Base-by-base conservation (phyloP, 2,329 filamentous ascomycete genomes). In the Scedosporium dehoogii region DNA sequence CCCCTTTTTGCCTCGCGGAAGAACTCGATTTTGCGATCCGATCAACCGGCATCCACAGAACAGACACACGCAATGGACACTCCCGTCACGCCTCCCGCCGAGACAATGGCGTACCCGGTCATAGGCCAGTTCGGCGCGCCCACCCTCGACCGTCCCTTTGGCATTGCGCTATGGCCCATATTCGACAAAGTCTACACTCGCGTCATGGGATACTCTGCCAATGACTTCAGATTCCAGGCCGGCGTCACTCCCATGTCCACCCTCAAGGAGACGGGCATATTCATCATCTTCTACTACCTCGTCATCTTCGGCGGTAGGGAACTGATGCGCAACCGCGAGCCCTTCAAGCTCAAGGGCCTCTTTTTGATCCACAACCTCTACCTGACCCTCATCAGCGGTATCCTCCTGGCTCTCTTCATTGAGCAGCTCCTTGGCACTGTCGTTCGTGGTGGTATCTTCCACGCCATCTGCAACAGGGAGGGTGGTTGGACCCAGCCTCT, bases 321-420 rank as follows among this genome's bases (percentile, higher is more conserved):
- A 77, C 74, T 92, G 70, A 97, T 99, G 94, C 90, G 91, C 78
- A 88, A 89, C 71, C 85, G 91, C 66, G 82, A 88, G 73, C 83
- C 93, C 23, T 88, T 94, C 79, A 90, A 96, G 83, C 85, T 97
- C 72, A 94, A 91, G 81, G 80, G 51, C 16, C 80, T 94, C 64
- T 97, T 97, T 83, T 90, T 96, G 79, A 84, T 97, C 73, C 93
- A 99, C 85, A 99, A 99, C 83, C 88, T 97, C 71, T 87, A 92
- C 79, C 81, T 99, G 72, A 97, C 93, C 58, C 79, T 85, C 68
- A 91, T 97, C 79, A 96, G 91, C 74, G 89, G 79, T 64, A 81
- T 85, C 60, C 84, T 99, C 60, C 77, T 99, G 71, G 87, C 81
- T 62, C 86, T 99, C 69, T 97, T 96, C 75, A 78, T 92, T 69